Evolutionary conservation across 352 stramenopile genomes (phyloP), one percentile per base, ranked within the genome.

Genomic region (Pythium phragmitis): DNA sequence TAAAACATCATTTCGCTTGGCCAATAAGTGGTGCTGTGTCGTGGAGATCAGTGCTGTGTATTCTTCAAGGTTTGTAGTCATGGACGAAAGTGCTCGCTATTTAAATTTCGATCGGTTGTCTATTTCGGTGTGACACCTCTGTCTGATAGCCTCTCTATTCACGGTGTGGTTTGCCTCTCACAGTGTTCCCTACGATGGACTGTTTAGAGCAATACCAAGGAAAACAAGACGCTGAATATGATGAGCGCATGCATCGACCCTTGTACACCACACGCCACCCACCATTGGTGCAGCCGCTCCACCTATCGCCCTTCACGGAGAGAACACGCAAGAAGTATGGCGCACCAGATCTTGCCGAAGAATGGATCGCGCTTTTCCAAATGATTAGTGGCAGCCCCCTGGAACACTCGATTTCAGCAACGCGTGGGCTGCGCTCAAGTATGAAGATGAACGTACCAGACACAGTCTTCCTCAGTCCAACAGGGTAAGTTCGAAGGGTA

Each of bases 301-400:
- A 73, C 8, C 49, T 63, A 11, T 87, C 80, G 14, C 11, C 42
- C 8, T 87, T 89, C 36, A 63, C 67, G 0, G 69, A 79, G 33
- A 70, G 52, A 41, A 80, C 69, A 0, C 62, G 55, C 28, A 39
- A 30, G 6, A 63, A 63, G 21, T 76, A 71, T 14, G 71, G 70
- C 8, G 52, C 78, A 8, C 53, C 63, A 11, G 79, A 89, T 50
- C 67, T 89, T 9, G 80, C 74, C 0, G 69, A 79, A 43, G 80
- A 89, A 63, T 89, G 80, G 80, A 70, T 89, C 4, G 69, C 72
- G 12, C 46, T 89, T 3, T 87, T 87, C 50, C 75, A 83, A 50
- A 72, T 63, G 9, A 75, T 89, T n/a, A 64, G 67, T n/a, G 65
- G 60, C 4, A 26, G 26, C 17, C 26, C 2, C 7, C 8, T 17